These are phyloP conservation scores for Fusarium newnesense DNA, from an alignment of 2,329 filamentous ascomycete species.

Conservation along the genomic window DNA sequence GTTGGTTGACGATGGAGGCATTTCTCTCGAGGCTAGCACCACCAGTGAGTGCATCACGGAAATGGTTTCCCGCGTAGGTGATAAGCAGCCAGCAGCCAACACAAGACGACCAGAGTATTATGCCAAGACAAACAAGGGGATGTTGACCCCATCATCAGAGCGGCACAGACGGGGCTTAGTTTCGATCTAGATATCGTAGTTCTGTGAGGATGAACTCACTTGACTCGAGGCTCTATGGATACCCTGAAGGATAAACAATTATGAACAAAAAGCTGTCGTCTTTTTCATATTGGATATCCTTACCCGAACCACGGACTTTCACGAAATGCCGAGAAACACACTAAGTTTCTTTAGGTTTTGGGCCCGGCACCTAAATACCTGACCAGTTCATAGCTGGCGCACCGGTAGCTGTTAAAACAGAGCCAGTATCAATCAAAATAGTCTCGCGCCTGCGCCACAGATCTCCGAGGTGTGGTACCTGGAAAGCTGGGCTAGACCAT, in stretches of 20 bases:
- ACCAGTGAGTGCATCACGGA: slow-evolving; percentile 2
- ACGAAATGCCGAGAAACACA: slow-evolving; percentile 28
- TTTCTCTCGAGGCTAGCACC: neutral
- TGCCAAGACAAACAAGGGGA: slow-evolving; percentile 24
- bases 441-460: slow-evolving; percentile 29
- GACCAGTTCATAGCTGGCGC: slow-evolving; percentile 2
- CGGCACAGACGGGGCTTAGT: slow-evolving; percentile 18
- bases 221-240: slow-evolving; percentile 2
- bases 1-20: slow-evolving; percentile 4
- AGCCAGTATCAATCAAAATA: slow-evolving; percentile 10
- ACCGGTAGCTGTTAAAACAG: slow-evolving; percentile 14
- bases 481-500: slow-evolving; percentile 2
- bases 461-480: slow-evolving; percentile 20
- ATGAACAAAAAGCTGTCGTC: neutral
- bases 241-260: neutral
- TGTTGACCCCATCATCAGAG: slow-evolving; percentile 14
- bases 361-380: slow-evolving; percentile 18
- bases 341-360: slow-evolving; percentile 17
- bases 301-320: slow-evolving; percentile 24
- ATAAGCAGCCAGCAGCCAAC: slow-evolving; percentile 19
- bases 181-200: neutral
- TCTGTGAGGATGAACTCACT: neutral
- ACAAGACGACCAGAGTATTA: slow-evolving; percentile 10
- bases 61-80: slow-evolving; percentile 31
- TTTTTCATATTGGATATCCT: slow-evolving; percentile 27